phyloP scores from a whole-genome alignment of 2,329 filamentous ascomycete genomes.

The Cytospora schulzeri region DNA sequence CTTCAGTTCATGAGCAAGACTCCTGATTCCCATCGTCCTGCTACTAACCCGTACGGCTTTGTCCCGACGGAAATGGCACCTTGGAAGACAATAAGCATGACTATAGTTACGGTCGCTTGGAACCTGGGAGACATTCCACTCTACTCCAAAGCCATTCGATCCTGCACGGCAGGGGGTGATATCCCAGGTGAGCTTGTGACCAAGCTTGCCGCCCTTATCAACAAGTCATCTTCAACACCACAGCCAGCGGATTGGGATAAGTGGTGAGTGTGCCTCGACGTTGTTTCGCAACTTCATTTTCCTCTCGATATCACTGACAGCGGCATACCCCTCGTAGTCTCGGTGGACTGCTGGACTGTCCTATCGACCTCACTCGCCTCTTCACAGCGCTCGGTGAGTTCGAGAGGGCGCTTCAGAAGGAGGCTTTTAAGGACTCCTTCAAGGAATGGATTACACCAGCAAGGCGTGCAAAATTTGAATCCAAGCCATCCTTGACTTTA shows the following conservation, averaged over 20 bases:
- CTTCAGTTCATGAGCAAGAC: slow-evolving; percentile 6
- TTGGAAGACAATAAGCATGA: neutral
- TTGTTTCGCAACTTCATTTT: neutral
- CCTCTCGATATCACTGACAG: neutral
- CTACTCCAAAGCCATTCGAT: slow-evolving; percentile 9
- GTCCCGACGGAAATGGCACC: neutral
- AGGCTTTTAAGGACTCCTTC: neutral
- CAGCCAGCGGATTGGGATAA: neutral
- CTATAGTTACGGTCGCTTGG: neutral
- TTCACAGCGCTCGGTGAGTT: neutral
- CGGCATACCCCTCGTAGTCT: neutral
- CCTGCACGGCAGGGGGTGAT: neutral
- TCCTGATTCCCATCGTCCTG: neutral
- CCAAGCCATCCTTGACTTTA: neutral
- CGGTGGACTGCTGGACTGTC: neutral
- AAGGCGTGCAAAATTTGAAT: slow-evolving; percentile 1
- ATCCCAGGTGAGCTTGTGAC: neutral
- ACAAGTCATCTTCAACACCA: neutral
- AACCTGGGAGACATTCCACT: neutral
- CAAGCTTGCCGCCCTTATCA: slow-evolving; percentile 5
- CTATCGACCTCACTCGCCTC: neutral
- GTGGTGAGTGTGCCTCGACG: neutral
- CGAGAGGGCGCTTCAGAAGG: neutral
- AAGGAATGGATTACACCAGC: neutral
- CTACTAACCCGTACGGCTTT: neutral